Percentiles rank a stretch among this genome's conserved stretches.
Evolutionary conservation across 2,329 filamentous ascomycete species (phyloP).

Genomic region (Hymenoscyphus infarciens): DNA sequence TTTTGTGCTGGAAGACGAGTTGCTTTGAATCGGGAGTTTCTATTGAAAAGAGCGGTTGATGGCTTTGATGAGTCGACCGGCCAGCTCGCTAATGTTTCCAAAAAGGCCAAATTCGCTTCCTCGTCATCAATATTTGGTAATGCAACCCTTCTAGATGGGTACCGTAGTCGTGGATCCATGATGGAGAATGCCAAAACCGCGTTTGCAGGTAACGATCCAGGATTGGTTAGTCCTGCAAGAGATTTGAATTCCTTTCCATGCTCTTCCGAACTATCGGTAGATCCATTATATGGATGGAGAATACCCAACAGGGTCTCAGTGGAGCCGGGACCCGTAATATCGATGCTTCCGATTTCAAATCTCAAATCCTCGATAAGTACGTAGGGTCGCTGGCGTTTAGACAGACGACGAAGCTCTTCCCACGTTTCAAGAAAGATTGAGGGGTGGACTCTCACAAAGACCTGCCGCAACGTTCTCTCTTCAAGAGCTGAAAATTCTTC

Average conservation of each 20-base stretch:
- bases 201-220: slow-evolving; percentile 65
- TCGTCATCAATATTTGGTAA: slow-evolving; percentile 38
- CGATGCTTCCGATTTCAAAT: slow-evolving; percentile 70
- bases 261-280: slow-evolving; percentile 35
- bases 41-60: slow-evolving; percentile 62
- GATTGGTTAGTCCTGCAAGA: slow-evolving; percentile 60
- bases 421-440: slow-evolving; percentile 68
- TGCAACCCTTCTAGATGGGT: slow-evolving; percentile 63
- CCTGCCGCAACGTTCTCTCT: slow-evolving; percentile 39
- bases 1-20: slow-evolving; percentile 71
- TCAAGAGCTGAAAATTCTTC: slow-evolving; percentile 37
- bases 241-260: slow-evolving; percentile 50
- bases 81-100: slow-evolving; percentile 64
- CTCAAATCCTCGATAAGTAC: slow-evolving; percentile 63
- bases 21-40: slow-evolving; percentile 61
- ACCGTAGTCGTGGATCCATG: slow-evolving; percentile 74
- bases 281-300: slow-evolving; percentile 50
- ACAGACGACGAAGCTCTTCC: slow-evolving; percentile 55
- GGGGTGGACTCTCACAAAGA: slow-evolving; percentile 77
- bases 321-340: slow-evolving; percentile 68
- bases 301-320: slow-evolving; percentile 73
- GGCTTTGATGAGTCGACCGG: slow-evolving; percentile 53
- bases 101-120: slow-evolving; percentile 41
- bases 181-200: slow-evolving; percentile 69
- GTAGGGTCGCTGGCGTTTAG: slow-evolving; percentile 58